Conservation (phyloP, 1,284 basidiomycete genomes). For the Rhodotorula sp. region DNA sequence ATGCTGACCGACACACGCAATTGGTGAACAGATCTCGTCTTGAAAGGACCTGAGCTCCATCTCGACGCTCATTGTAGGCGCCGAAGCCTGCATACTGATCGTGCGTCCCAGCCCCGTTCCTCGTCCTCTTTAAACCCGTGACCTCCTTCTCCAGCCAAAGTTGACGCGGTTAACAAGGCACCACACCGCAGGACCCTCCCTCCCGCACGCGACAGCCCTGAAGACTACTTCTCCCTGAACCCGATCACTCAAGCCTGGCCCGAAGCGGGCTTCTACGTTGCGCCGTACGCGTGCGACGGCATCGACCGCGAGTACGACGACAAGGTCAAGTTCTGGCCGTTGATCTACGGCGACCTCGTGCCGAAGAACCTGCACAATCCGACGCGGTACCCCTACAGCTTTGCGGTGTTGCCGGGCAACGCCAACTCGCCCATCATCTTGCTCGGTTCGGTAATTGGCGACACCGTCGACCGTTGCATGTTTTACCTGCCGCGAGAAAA, state of each 20-base stretch:
- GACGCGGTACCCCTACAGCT: slow-evolving; percentile 5
- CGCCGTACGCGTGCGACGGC: slow-evolving; percentile 9
- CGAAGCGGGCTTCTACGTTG: slow-evolving; percentile 7
- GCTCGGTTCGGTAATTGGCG: slow-evolving; percentile 14
- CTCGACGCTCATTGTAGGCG: slow-evolving; percentile 18
- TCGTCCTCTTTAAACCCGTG: not conserved
- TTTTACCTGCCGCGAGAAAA: slow-evolving; percentile 19
- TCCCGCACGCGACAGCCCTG: not conserved
- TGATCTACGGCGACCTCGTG: slow-evolving; percentile 8
- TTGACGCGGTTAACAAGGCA: not conserved
- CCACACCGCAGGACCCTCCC: not conserved
- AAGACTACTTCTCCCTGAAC: slow-evolving; percentile 11
- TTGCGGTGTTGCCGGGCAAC: slow-evolving; percentile 13
- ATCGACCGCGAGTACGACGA: slow-evolving; percentile 21
- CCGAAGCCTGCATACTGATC: not conserved
- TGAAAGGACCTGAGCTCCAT: slow-evolving; percentile 3
- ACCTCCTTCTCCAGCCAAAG: not conserved
- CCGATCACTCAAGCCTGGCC: slow-evolving; percentile 12
- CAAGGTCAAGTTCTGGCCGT: slow-evolving; percentile 3
- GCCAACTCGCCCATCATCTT: slow-evolving; percentile 13
- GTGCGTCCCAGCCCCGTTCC: not conserved
- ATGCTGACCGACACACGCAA: not conserved
- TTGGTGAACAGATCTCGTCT: not conserved
- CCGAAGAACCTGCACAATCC: slow-evolving; percentile 9
- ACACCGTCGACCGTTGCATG: slow-evolving; percentile 13